A percentile compares a stretch with the other conserved stretches of the same genome.
Conservation (phyloP, 1,284 basidiomycete genomes). For the Phylloboletellus chloephorus region DNA sequence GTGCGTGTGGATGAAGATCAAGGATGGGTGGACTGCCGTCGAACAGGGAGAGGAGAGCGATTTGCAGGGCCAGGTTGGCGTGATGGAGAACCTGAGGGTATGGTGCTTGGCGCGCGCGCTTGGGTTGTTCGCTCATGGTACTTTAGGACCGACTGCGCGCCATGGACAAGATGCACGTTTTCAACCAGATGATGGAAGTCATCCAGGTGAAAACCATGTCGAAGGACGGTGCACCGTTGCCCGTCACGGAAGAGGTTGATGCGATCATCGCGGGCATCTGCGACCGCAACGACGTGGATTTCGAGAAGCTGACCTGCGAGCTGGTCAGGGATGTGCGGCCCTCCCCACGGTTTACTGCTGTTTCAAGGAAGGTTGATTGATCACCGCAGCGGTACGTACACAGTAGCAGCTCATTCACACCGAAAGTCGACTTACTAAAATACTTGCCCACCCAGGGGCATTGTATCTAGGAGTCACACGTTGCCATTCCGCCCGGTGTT, state of each 20-base stretch:
- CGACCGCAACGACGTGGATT: slow-evolving; percentile 29
- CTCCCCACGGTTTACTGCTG: slow-evolving; percentile 19
- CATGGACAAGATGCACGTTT: slow-evolving; percentile 31
- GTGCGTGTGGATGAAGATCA: slow-evolving; percentile 32
- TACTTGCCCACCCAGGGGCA: background rate
- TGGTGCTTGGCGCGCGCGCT: background rate
- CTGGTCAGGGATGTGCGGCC: slow-evolving; percentile 17
- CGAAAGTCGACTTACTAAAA: background rate
- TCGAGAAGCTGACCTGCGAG: slow-evolving; percentile 26
- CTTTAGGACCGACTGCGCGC: slow-evolving; percentile 22
- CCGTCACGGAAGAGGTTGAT: slow-evolving; percentile 29
- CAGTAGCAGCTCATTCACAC: background rate
- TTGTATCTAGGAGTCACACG: slow-evolving; percentile 4
- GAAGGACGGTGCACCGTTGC: slow-evolving; percentile 19
- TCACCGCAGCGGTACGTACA: slow-evolving; percentile 8
- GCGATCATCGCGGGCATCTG: slow-evolving; percentile 31
- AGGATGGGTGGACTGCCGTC: slow-evolving; percentile 24
- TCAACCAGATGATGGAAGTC: slow-evolving; percentile 32
- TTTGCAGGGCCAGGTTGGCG: slow-evolving; percentile 17
- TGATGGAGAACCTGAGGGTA: slow-evolving; percentile 32
- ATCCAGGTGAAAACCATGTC: slow-evolving; percentile 30
- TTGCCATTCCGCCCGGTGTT: background rate
- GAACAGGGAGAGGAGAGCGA: slow-evolving; percentile 26
- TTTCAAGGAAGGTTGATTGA: slow-evolving; percentile 31
- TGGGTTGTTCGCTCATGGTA: slow-evolving; percentile 1